A percentile compares a stretch with the other conserved stretches of the same genome.
These are phyloP conservation scores for Xerocomellus dryophilus DNA, from an alignment of 768 basidiomycete genomes.

Conservation along the genomic window DNA sequence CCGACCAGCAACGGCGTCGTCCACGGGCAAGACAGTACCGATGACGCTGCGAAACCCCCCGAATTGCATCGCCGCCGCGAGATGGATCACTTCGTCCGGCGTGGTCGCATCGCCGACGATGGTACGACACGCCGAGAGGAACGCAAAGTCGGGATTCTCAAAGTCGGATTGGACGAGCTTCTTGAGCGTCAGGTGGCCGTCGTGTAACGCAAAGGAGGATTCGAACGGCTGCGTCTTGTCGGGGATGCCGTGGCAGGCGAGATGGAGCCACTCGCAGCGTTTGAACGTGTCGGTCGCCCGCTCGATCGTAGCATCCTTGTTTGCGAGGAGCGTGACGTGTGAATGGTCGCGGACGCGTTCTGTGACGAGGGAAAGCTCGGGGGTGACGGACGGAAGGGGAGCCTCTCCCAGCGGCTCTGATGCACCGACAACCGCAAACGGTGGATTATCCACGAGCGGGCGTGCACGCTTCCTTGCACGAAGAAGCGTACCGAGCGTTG, in stretches of 20 bases:
- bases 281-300: constrained; percentile 1
- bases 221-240: constrained; percentile 8
- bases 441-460: neutral
- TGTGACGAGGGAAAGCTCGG: constrained; percentile 9
- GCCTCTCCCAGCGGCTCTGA: constrained; percentile 1
- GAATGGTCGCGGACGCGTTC: neutral
- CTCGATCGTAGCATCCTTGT: neutral
- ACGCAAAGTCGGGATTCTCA: constrained; percentile 5
- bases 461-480: neutral
- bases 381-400: neutral
- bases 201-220: constrained; percentile 8
- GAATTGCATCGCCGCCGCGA: constrained; percentile 14
- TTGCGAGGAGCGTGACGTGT: constrained; percentile 1
- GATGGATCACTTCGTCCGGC: constrained; percentile 23
- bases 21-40: constrained; percentile 26
- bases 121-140: constrained; percentile 29
- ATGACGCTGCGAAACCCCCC: constrained; percentile 23
- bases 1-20: constrained; percentile 4
- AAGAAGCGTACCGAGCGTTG: constrained; percentile 20
- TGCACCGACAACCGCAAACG: neutral
- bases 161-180: neutral
- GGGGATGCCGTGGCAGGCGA: constrained; percentile 25
- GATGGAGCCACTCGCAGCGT: constrained; percentile 22
- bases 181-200: constrained; percentile 7
- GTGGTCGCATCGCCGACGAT: constrained; percentile 13